Evolutionary conservation across 768 basidiomycete genomes (phyloP), one percentile per base, ranked within the genome.

Genomic region (Rhodotorula kratochvilovae): DNA sequence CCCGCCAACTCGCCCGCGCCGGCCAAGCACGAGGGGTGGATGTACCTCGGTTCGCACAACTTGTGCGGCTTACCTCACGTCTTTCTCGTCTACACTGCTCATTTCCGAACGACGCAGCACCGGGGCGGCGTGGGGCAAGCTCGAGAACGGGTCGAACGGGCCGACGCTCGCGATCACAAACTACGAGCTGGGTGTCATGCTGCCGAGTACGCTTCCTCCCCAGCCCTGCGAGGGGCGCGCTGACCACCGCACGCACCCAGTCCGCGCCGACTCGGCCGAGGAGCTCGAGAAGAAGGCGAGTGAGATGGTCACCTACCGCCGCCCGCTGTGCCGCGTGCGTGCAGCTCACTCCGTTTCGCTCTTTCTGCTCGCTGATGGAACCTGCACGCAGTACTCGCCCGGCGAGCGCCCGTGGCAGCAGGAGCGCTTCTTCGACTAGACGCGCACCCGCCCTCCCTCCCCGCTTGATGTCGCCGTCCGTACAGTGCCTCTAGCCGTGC

Each of bases 31-130:
- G 63, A 67, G 39, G 74, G 74, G 13, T 75, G 31, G 31, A 48
- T 75, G 27, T 72, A 72, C 63, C 2, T 70, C 15, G 74, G 74
- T 7, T 57, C 54, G 16, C 74, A 75, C 62, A 75, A 75, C 68
- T 61, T 70, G 64, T 71, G 21, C 29, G 58, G 53, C 48, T 31
- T 25, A n/a, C n/a, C n/a, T n/a, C n/a, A n/a, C 51, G 33, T 15
- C 33, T 29, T n/a, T 13, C 48, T 19, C 31, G 7, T 39, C n/a
- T 39, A n/a, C n/a, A n/a, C n/a, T n/a, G n/a, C n/a, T n/a, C n/a
- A 0, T 19, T 23, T 6, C 5, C 11, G 13, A 39, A 6, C 15
- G 3, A 0, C 39, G n/a, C 64, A 70, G 69, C 33, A 75, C 73
- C 21, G 16, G 45, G 7, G 56, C 71, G 10, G 74, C 74, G 3